Conservation (phyloP, 305 asterid genomes). For the Rubia occidens region DNA sequence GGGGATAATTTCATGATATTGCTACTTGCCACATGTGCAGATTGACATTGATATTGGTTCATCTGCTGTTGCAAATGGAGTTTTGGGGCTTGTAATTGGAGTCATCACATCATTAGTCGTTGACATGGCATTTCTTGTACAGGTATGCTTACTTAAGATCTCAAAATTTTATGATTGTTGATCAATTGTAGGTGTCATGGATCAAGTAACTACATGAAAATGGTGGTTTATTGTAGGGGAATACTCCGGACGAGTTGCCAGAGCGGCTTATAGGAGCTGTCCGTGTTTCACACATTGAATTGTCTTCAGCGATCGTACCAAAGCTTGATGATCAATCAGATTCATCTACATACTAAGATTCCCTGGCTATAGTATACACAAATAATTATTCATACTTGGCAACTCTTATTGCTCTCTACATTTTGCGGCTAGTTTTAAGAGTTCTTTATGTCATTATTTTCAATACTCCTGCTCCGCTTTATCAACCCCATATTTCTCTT, state of each 20-base stretch:
- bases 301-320: slow-evolving; percentile 60
- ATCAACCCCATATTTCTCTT: neutral
- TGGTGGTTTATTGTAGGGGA: slow-evolving; percentile 35
- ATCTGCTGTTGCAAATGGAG: slow-evolving; percentile 93
- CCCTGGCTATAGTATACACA: slow-evolving; percentile 8
- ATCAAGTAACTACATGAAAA: neutral
- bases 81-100: slow-evolving; percentile 85
- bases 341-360: slow-evolving; percentile 19
- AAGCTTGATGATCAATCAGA: slow-evolving; percentile 41
- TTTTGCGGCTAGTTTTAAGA: neutral
- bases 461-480: neutral
- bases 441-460: neutral
- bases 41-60: slow-evolving; percentile 92
- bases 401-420: slow-evolving; percentile 8
- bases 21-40: slow-evolving; percentile 29
- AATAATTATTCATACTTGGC: slow-evolving; percentile 13
- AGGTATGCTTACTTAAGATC: slow-evolving; percentile 34
- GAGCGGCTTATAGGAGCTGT: slow-evolving; percentile 80
- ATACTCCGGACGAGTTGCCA: slow-evolving; percentile 76
- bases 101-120: slow-evolving; percentile 78
- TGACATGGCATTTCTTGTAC: slow-evolving; percentile 95
- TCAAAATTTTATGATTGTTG: neutral
- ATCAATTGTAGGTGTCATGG: neutral
- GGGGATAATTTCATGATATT: slow-evolving; percentile 3
- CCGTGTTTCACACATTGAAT: slow-evolving; percentile 63